Evolutionary conservation across 2,329 filamentous ascomycete genomes (phyloP), one percentile per base, ranked within the genome.

Genomic region (Teratosphaeria gauchensis): DNA sequence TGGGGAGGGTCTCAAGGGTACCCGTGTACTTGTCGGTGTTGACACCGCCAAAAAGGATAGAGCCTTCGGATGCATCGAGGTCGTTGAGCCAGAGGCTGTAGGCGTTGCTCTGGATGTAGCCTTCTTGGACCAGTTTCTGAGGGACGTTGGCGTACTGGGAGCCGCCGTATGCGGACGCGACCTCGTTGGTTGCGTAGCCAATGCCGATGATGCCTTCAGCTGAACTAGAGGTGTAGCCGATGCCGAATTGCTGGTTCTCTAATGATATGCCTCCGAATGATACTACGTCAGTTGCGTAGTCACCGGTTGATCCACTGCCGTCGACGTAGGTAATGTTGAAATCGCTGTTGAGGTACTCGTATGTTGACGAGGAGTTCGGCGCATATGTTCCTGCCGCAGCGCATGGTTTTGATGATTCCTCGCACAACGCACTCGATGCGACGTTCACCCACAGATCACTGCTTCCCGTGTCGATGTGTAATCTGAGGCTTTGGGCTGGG

Each of bases 301-400:
- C 89, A 32, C 92, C 91, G 1, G 76, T 72, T 0, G 90, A 88
- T 4, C 85, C 84, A 0, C 88, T 88, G 53, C 89, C 89, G 73
- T 96, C 91, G 46, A 88, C 87, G 65, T 96, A 96, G 1, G 85
- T 85, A 63, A 96, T 95, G 75, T 92, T 92, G 77, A 96, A 96
- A 61, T 84, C 79, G 68, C 82, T 85, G 62, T 84, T 85, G 57
- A 95, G 73, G 69, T 86, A 90, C 38, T 80, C 68, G 73, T 92
- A 92, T 2, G 89, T 89, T 1, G 88, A 90, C 0, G 90, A 95
- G 0, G 78, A 74, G 69, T 88, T 87, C 48, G 88, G 81, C 51
- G 75, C 72, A 72, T 91, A 95, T 1, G 84, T 84, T 14, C 89
- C 89, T 0, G 83, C 81, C 19, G 73, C 74, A 5, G 73, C 67